Conservation (phyloP, 306 rosid species). For the Gleditsia sinensis region DNA sequence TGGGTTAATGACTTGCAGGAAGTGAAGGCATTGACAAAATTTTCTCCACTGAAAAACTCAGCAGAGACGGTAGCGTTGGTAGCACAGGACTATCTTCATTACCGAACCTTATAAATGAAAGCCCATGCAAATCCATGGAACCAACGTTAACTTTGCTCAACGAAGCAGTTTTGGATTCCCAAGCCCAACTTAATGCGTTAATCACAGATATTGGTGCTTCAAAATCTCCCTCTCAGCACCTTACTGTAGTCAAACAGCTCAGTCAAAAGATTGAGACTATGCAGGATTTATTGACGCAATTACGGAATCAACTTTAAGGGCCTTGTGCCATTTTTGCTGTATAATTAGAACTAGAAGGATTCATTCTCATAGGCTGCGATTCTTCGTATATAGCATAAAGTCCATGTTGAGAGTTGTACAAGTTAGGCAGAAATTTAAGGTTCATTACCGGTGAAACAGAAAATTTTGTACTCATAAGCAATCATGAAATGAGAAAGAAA, state of each 20-base stretch:
- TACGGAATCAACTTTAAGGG: constrained; percentile 63
- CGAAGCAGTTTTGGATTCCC: constrained; percentile 66
- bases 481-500: neutral
- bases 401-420: constrained; percentile 42
- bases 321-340: constrained; percentile 35
- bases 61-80: constrained; percentile 54
- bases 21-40: constrained; percentile 86
- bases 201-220: constrained; percentile 46
- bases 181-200: constrained; percentile 58
- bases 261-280: constrained; percentile 68
- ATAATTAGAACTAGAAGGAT: constrained; percentile 32
- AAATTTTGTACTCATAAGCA: constrained; percentile 51
- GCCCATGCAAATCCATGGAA: constrained; percentile 50
- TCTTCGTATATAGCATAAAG: constrained; percentile 54
- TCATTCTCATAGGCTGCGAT: constrained; percentile 44
- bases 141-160: constrained; percentile 71
- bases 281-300: constrained; percentile 60
- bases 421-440: constrained; percentile 34
- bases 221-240: constrained; percentile 55
- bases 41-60: constrained; percentile 61
- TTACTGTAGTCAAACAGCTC: constrained; percentile 54
- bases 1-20: constrained; percentile 59
- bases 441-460: constrained; percentile 18
- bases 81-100: constrained; percentile 56
- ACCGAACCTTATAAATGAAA: constrained; percentile 46